A percentile compares a stretch with the other conserved stretches of the same genome.
Conservation (phyloP, 2,329 filamentous ascomycete genomes). For the Botryotinia narcissicola region DNA sequence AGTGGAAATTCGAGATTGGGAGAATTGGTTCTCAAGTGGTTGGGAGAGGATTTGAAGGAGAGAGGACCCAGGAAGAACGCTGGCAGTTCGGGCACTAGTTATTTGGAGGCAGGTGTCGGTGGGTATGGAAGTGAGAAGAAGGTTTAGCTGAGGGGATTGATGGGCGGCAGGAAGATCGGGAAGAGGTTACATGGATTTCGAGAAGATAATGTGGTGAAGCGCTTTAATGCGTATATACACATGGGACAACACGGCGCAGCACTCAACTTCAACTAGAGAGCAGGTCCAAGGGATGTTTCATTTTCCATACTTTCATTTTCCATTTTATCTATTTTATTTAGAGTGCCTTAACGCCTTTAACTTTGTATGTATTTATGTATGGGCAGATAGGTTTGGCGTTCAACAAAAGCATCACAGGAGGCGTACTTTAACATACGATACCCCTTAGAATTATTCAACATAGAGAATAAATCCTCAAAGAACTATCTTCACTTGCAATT, state of each 20-base stretch:
- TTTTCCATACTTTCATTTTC: neutral
- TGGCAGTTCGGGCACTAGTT: slow-evolving; percentile 46
- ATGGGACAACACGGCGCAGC: slow-evolving; percentile 8
- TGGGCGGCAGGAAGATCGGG: neutral
- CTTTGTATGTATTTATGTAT: slow-evolving; percentile 14
- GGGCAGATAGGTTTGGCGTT: slow-evolving; percentile 7
- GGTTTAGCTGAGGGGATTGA: slow-evolving; percentile 13
- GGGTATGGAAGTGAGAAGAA: slow-evolving; percentile 61
- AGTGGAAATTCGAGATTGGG: slow-evolving; percentile 81
- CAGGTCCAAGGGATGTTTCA: neutral
- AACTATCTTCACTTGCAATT: slow-evolving; percentile 55
- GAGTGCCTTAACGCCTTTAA: slow-evolving; percentile 21
- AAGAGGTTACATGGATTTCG: neutral
- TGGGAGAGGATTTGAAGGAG: slow-evolving; percentile 74
- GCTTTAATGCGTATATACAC: neutral
- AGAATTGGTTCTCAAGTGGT: slow-evolving; percentile 83
- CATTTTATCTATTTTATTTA: slow-evolving; percentile 3
- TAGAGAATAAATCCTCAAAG: slow-evolving; percentile 54
- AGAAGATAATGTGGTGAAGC: neutral
- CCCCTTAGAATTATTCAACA: slow-evolving; percentile 36
- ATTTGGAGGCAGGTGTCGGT: slow-evolving; percentile 56
- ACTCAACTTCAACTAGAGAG: slow-evolving; percentile 19
- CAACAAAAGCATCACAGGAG: slow-evolving; percentile 16
- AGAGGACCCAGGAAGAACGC: slow-evolving; percentile 67
- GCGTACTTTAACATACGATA: slow-evolving; percentile 23